A percentile compares a stretch with the other conserved stretches of the same genome.
Evolutionary conservation across 1,284 basidiomycete genomes (phyloP).

Genomic region (Peniophora sp.): DNA sequence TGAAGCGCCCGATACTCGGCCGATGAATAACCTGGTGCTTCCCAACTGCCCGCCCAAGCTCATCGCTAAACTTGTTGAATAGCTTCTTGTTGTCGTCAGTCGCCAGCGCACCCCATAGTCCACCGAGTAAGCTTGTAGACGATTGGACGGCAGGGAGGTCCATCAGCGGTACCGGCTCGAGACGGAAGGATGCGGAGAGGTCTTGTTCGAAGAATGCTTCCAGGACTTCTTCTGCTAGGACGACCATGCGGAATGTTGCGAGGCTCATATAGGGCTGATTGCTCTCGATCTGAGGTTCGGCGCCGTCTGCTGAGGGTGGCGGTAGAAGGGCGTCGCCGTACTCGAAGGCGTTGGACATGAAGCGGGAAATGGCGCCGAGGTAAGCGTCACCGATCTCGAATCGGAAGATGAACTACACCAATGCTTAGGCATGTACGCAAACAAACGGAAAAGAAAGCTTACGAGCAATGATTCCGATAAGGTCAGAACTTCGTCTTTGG

Average conservation of each 20-base stretch:
- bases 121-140: constrained; percentile 66
- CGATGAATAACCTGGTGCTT: constrained; percentile 78
- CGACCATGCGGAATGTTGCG: constrained; percentile 95
- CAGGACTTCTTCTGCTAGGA: constrained; percentile 88
- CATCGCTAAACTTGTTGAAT: constrained; percentile 84
- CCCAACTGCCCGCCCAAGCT: constrained; percentile 88
- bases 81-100: constrained; percentile 84
- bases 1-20: constrained; percentile 82
- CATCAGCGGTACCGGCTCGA: constrained; percentile 66
- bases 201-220: constrained; percentile 94
- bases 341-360: constrained; percentile 96
- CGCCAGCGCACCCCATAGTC: constrained; percentile 82
- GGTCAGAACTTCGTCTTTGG: constrained; percentile 94
- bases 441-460: constrained; percentile 18
- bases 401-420: constrained; percentile 87
- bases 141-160: constrained; percentile 40
- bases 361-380: constrained; percentile 89
- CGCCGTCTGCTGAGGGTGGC: constrained; percentile 35
- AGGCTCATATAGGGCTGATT: constrained; percentile 87
- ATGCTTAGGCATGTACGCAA: constrained; percentile 1
- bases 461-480: constrained; percentile 92
- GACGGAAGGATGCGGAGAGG: constrained; percentile 78
- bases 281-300: constrained; percentile 40
- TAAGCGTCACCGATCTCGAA: constrained; percentile 97
- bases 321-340: constrained; percentile 83